Evolutionary conservation across 192 early-diverging fungal genomes (phyloP).

Genomic region (Mortierella hygrophila): DNA sequence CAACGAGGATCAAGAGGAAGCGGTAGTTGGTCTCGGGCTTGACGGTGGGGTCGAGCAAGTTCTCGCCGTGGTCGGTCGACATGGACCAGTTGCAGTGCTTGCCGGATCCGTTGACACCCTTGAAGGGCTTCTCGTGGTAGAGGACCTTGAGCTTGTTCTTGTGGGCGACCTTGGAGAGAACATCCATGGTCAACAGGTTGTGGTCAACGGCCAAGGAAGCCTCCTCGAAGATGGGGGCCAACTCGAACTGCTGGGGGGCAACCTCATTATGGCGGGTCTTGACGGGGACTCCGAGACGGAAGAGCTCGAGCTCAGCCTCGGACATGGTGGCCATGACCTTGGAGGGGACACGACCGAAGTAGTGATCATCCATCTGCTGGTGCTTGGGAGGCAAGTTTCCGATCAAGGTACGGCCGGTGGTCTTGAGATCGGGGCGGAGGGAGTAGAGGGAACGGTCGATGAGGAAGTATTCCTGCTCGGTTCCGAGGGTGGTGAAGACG

Average conservation of each 20-base stretch:
- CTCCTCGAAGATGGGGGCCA: slow-evolving; percentile 99
- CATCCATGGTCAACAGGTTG: slow-evolving; percentile 98
- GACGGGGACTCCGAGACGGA: slow-evolving; percentile 94
- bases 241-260: slow-evolving; percentile 97
- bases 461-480: slow-evolving; percentile 99
- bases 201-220: slow-evolving; percentile 96
- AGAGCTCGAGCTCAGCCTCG: slow-evolving; percentile 95
- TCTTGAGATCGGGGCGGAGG: slow-evolving; percentile 96
- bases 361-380: slow-evolving; percentile 99
- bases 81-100: slow-evolving; percentile 99
- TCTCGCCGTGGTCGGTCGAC: slow-evolving; percentile 94
- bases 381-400: slow-evolving; percentile 96
- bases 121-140: slow-evolving; percentile 99
- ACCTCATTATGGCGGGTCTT: slow-evolving; percentile 99
- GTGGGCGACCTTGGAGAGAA: slow-evolving; percentile 97
- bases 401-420: slow-evolving; percentile 93
- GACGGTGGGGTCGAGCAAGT: slow-evolving; percentile 96
- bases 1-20: slow-evolving; percentile 96
- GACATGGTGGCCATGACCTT: slow-evolving; percentile 92
- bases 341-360: slow-evolving; percentile 97
- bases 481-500: slow-evolving; percentile 93
- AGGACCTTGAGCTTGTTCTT: slow-evolving; percentile 96
- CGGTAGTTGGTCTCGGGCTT: slow-evolving; percentile 98
- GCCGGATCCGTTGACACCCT: slow-evolving; percentile 98
- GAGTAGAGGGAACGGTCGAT: slow-evolving; percentile 96